Evolutionary conservation across 2,329 filamentous ascomycete genomes (phyloP).

Genomic region (Talaromyces piceae): DNA sequence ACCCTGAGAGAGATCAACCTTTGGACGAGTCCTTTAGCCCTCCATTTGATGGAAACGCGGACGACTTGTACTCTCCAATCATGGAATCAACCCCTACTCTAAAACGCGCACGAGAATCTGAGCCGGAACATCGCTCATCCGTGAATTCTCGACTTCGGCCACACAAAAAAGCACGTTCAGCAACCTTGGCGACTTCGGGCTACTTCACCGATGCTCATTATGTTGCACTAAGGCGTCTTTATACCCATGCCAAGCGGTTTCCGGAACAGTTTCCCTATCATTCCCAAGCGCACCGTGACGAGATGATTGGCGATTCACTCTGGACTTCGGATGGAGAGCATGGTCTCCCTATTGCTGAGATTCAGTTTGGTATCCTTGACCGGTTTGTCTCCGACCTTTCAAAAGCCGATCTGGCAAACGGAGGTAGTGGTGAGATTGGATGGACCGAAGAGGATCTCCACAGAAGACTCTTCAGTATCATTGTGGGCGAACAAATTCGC

Average conservation of each 20-base stretch:
- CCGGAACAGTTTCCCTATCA: conserved; percentile 33
- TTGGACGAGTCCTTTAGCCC: conserved; percentile 10
- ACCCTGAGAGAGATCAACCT: not conserved
- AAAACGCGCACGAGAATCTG: conserved; percentile 6
- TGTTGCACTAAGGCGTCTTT: conserved; percentile 30
- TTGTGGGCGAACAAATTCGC: conserved; percentile 40
- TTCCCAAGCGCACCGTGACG: conserved; percentile 25
- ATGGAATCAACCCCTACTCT: conserved; percentile 6
- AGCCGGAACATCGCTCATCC: not conserved
- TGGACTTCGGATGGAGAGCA: conserved; percentile 36
- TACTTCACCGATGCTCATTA: conserved; percentile 39
- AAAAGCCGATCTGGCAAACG: conserved; percentile 26
- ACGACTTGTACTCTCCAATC: not conserved
- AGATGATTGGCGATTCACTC: conserved; percentile 37
- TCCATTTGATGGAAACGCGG: conserved; percentile 2
- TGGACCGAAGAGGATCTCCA: conserved; percentile 40
- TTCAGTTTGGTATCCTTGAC: conserved; percentile 36
- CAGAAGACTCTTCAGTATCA: conserved; percentile 38
- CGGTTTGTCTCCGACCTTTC: conserved; percentile 32
- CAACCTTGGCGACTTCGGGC: conserved; percentile 26
- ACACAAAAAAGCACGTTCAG: conserved; percentile 3
- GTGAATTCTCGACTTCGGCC: not conserved
- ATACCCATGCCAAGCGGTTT: conserved; percentile 29
- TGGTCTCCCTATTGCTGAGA: conserved; percentile 34
- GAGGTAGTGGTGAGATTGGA: conserved; percentile 30